Evolutionary conservation across 2,329 filamentous ascomycete species (phyloP), one percentile per base, ranked within the genome.

Genomic region (Sporothrix humicola): DNA sequence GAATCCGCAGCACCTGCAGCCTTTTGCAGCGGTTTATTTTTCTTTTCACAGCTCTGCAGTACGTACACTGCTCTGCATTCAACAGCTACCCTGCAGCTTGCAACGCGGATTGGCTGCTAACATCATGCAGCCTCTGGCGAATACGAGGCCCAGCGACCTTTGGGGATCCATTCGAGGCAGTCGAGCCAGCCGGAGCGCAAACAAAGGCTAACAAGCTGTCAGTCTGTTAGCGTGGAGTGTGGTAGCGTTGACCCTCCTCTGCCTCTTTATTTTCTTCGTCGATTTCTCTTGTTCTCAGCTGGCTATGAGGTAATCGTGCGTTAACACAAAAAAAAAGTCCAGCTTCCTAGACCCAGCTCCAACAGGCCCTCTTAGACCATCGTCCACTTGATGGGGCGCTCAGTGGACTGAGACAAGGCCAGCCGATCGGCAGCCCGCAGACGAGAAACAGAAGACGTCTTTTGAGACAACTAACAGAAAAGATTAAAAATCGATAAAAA

Each of bases 291-390:
- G 48, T n/a, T 46, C 13, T 58, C 56, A 73, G 58, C 50, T 66
- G 59, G 12, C 61, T 61, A 74, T 74, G 73, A 72, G 73, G 73
- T 72, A 72, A 72, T 69, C 46, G 63, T 72, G 69, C 73, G 17
- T 72, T 54, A 15, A 44, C 37, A 48, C 44, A 4, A 26, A 26
- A 56, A 56, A 26, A 23, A 37, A 54, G 26, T 15, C 66, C 66
- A 69, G 50, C 31, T 37, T 37, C 31, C 31, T 37, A 37, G 31
- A 37, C 10, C 56, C 69, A 71, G 56, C 68, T 59, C 52, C n/a
- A 23, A 70, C 23, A n/a, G 68, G 10, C 52, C 63, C 56, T 20
- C 20, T 17, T 13, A 5, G 8, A 58, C 54, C 65, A 58, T 69
- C 54, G 15, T 44, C 5, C 5, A 31, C 58, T 17, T 15, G n/a